A percentile compares a stretch with the other conserved stretches of the same genome.
Evolutionary conservation across 176 grass and related monocot genomes (phyloP).

Genomic region (Chloris gayana): DNA sequence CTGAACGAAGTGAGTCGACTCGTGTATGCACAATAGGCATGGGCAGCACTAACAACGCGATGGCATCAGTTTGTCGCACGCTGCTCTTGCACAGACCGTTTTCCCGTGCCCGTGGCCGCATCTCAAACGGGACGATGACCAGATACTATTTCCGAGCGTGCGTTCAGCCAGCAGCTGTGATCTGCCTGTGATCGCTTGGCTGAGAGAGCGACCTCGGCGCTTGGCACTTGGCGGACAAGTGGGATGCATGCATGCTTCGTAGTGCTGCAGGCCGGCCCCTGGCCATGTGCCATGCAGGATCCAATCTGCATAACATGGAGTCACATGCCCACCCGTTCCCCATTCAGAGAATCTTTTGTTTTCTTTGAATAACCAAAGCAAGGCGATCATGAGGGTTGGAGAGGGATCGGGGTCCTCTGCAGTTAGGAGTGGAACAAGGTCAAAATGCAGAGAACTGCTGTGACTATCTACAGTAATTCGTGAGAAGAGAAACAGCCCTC

Average conservation of each 20-base stretch:
- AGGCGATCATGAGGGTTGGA: no score
- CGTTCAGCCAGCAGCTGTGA: not conserved
- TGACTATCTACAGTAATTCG: no score
- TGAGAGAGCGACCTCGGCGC: not conserved
- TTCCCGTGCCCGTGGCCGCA: not conserved
- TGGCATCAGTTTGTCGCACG: not conserved
- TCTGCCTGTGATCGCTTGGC: not conserved
- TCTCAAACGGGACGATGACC: not conserved
- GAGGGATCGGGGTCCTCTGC: no score
- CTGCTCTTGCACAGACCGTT: not conserved
- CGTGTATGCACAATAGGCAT: no score
- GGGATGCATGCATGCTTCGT: not conserved
- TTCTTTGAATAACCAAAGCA: no score
- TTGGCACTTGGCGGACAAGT: conserved; percentile 8
- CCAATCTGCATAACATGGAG: conserved; percentile 29
- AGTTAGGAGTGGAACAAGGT: no score
- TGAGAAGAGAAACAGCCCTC: no score
- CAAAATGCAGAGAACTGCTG: no score
- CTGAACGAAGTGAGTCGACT: not conserved
- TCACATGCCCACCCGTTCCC: conserved; percentile 21
- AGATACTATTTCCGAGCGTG: not conserved
- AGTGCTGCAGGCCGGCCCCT: not conserved
- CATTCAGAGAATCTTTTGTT: not conserved
- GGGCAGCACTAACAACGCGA: no score
- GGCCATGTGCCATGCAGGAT: conserved; percentile 49